phyloP scores from a whole-genome alignment of 2,329 filamentous ascomycete genomes.

The Diaporthe citri region DNA sequence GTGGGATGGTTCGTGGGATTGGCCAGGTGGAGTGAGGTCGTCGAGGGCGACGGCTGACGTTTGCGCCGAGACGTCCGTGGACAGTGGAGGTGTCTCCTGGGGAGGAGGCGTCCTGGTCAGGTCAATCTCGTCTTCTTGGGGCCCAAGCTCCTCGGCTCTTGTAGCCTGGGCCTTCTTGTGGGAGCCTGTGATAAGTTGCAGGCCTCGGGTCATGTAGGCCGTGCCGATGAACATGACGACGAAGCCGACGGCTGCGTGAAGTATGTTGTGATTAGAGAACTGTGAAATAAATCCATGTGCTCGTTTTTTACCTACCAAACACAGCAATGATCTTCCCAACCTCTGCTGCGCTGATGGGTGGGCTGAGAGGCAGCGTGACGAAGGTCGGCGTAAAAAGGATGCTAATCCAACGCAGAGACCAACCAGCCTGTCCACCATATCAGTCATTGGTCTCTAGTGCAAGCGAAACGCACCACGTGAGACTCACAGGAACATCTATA shows the following conservation, averaged over 20 bases:
- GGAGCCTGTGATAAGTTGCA: slow-evolving; percentile 64
- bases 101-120: slow-evolving; percentile 50
- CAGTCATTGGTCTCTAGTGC: neutral
- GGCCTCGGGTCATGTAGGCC: slow-evolving; percentile 65
- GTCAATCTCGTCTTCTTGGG: slow-evolving; percentile 61
- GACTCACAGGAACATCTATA: slow-evolving; percentile 66
- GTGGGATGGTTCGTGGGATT: slow-evolving; percentile 36
- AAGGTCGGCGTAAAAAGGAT: slow-evolving; percentile 72
- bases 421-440: slow-evolving; percentile 59
- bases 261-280: neutral
- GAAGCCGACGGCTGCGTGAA: slow-evolving; percentile 64
- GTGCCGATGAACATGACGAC: slow-evolving; percentile 63
- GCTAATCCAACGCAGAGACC: slow-evolving; percentile 70
- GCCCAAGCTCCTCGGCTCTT: slow-evolving; percentile 63
- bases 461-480: accelerated
- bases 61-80: slow-evolving; percentile 34
- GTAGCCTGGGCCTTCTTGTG: slow-evolving; percentile 65
- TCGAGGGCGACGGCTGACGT: slow-evolving; percentile 39
- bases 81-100: slow-evolving; percentile 39
- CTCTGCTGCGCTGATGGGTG: slow-evolving; percentile 64
- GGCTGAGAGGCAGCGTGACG: slow-evolving; percentile 69
- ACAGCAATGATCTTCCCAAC: slow-evolving; percentile 71
- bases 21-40: slow-evolving; percentile 39
- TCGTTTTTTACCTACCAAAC: slow-evolving; percentile 59
- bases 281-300: neutral